Conservation (phyloP, 306 rosid genomes). For the Prunus padus region DNA sequence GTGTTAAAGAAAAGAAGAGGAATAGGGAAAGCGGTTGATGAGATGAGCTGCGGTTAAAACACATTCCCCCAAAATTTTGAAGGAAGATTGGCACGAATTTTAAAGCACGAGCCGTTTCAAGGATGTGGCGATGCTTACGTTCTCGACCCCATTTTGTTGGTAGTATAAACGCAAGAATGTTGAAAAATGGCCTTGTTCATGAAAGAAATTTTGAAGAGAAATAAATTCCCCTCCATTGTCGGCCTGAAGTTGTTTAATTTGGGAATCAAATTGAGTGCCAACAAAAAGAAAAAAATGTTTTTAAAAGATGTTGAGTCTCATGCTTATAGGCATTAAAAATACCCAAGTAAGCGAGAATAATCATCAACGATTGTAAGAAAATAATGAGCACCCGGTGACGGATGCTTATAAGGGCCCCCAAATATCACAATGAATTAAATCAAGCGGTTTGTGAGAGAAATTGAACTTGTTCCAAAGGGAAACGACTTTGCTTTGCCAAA, state of each 20-base stretch:
- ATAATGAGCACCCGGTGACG: neutral
- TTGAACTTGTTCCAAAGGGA: neutral
- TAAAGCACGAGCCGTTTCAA: too few species aligned
- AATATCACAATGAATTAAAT: conserved; percentile 4
- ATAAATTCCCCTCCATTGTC: too few species aligned
- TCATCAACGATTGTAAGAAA: conserved; percentile 3
- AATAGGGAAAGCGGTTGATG: too few species aligned
- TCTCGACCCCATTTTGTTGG: too few species aligned
- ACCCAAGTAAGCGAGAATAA: conserved; percentile 1
- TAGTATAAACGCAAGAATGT: too few species aligned
- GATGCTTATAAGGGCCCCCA: neutral
- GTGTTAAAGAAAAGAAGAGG: too few species aligned
- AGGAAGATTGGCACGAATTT: too few species aligned
- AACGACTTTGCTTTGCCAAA: neutral
- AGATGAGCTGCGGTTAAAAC: too few species aligned
- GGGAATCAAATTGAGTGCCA: neutral
- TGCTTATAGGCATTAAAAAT: neutral
- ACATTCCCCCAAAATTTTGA: too few species aligned
- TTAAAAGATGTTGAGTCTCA: neutral
- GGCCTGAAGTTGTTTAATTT: neutral
- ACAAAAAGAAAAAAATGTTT: neutral
- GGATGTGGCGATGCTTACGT: too few species aligned
- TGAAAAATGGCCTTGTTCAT: too few species aligned
- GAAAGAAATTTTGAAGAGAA: too few species aligned
- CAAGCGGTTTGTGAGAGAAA: neutral